Evolutionary conservation across 345 rosid genomes (phyloP), one percentile per base, ranked within the genome.

Genomic region (Eucalyptus dawsonii): DNA sequence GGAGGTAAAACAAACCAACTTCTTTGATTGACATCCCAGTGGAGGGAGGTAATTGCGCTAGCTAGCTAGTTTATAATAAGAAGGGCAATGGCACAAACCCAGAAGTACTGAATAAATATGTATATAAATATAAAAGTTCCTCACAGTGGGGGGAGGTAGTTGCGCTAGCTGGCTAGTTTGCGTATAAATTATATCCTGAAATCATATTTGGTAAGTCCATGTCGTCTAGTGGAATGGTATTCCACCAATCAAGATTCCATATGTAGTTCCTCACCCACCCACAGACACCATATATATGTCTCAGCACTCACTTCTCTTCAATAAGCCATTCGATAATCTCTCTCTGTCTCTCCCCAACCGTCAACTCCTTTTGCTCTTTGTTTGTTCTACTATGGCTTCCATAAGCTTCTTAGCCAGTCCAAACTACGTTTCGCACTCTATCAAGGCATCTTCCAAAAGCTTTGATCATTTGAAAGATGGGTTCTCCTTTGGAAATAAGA

Each of bases 211-310:
- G 14, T 72, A 72, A 37, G 45, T 11, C 50, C 45, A 80, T 92
- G 93, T 93, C 95, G 80, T 90, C 29, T 93, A 92, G 95, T 91
- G 95, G 13, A 80, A 87, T 67, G 92, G 93, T 88, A 92, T 92
- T 89, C 90, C 90, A 67, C 93, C 86, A 31, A 91, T 54, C 27
- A 86, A 94, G 95, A 94, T 94, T 89, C 95, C 94, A 56, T 34
- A 37, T 80, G 25, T 27, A 21, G 49, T 31, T n/a, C 50, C 29
- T 40, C 22, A 8, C 6, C 50, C 86, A 51, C 85, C 81, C 44
- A 19, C 65, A 27, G 37, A 49, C 24, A 87, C 76, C 4, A 80
- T 62, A 13, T 86, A 80, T 40, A 54, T 12, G 27, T 58, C 86
- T 53, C 80, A 67, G 29, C 49, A 51, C 29, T 49, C 54, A 11